phyloP scores from a whole-genome alignment of 2,329 filamentous ascomycete genomes.

The Pyrenophora seminiperda region DNA sequence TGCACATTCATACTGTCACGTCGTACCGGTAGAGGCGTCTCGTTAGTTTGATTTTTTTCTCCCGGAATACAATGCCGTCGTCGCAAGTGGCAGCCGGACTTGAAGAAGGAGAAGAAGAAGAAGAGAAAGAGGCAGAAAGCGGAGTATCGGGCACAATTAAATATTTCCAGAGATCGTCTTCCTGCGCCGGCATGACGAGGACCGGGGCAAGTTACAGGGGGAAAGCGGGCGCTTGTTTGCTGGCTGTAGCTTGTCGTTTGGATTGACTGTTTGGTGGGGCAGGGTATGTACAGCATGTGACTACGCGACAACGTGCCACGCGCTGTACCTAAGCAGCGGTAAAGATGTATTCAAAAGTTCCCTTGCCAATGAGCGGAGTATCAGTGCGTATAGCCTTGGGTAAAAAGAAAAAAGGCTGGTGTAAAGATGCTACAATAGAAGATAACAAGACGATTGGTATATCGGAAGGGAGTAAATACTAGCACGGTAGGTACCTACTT shows the following conservation, averaged over 20 bases:
- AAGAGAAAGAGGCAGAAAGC: slow-evolving; percentile 1
- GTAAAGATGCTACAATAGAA: background rate
- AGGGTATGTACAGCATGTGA: slow-evolving; percentile 31
- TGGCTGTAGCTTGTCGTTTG: background rate
- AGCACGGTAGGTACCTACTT: too few relatives aligned
- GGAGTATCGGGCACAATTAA: slow-evolving; percentile 22
- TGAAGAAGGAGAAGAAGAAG: slow-evolving; percentile 27
- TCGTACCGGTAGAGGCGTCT: too few relatives aligned
- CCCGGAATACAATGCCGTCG: too few relatives aligned
- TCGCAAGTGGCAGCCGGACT: slow-evolving; percentile 1
- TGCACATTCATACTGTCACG: slow-evolving; percentile 13
- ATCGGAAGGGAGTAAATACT: too few relatives aligned
- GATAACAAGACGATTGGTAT: background rate
- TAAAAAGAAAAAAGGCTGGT: background rate
- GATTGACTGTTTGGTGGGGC: slow-evolving; percentile 11
- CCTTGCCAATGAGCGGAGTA: too few relatives aligned
- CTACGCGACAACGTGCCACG: slow-evolving; percentile 27
- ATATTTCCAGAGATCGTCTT: slow-evolving; percentile 26
- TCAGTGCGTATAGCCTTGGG: too few relatives aligned
- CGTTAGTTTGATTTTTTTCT: too few relatives aligned
- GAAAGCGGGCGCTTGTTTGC: slow-evolving; percentile 8
- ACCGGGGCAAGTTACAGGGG: too few relatives aligned
- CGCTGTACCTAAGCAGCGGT: slow-evolving; percentile 11
- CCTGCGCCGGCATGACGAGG: slow-evolving; percentile 15
- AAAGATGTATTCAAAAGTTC: too few relatives aligned